Base-by-base conservation (phyloP, 2,329 filamentous ascomycete species). In the Colletotrichum spinosum region DNA sequence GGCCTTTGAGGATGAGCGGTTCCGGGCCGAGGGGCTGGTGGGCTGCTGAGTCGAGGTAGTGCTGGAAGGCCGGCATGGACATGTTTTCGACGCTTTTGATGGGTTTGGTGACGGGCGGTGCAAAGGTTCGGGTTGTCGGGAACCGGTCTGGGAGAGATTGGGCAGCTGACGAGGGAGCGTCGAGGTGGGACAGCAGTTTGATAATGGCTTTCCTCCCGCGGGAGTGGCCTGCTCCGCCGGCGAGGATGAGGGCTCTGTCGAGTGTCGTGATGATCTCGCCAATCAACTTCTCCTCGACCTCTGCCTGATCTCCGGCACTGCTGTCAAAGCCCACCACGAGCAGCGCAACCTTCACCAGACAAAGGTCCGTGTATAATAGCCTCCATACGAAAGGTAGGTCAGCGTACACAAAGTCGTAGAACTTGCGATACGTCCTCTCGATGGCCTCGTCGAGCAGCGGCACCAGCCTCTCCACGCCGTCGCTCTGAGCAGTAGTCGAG, bases 201-300 rank as follows among this genome's bases (percentile, higher is more conserved):
- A 90, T 83, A 50, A 90, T 81, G 75, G 84, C 87, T 4, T 11
- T 52, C 17, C 77, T 72, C 8, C 86, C 84, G 60, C 92, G 81
- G 1, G 73, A 63, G 37, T 75, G 68, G 0, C 84, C 81, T 1
- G 87, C 86, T 0, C 86, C 90, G 1, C 91, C 92, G 0, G 92
- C 87, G 58, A 94, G 85, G 50, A 97, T 92, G 49, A 97, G 77
- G 0, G 91, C 90, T 75, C 89, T 88, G 71, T 97, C 94, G 2
- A 98, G 83, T 1, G 84, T 78, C 57, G 84, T 83, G 39, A 97
- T 85, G 2, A 91, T 81, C 2, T 82, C 75, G 39, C 86, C 82
- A 4, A 94, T 73, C 77, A 39, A 70, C 34, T 66, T 54, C 35
- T 71, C 69, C 7, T 69, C 60, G 2, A 69, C 51, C 3, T 37